phyloP scores from a whole-genome alignment of 2,329 filamentous ascomycete species.

The Monosporascus sp. region DNA sequence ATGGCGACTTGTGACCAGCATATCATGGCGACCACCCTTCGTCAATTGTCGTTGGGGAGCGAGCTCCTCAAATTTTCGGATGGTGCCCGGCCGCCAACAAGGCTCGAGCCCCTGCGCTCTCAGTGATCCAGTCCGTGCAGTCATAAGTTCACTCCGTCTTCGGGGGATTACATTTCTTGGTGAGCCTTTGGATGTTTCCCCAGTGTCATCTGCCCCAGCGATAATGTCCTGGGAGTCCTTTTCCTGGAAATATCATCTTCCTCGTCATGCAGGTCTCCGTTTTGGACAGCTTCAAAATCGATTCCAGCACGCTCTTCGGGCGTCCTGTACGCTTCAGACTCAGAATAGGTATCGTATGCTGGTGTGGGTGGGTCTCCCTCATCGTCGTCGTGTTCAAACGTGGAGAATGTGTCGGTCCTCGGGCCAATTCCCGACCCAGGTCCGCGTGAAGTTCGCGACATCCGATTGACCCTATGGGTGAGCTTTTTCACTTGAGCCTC shows the following conservation, averaged over 20 bases:
- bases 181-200: slow-evolving; percentile 26
- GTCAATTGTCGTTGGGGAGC: background rate
- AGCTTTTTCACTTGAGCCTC: slow-evolving; percentile 52
- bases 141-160: slow-evolving; percentile 24
- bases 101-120: background rate
- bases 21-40: no score
- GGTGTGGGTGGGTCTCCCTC: slow-evolving; percentile 25
- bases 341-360: slow-evolving; percentile 19
- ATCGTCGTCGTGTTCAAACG: slow-evolving; percentile 39
- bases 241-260: slow-evolving; percentile 34
- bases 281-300: slow-evolving; percentile 33
- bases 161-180: slow-evolving; percentile 1
- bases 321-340: slow-evolving; percentile 46
- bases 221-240: slow-evolving; percentile 59
- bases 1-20: background rate
- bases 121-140: slow-evolving; percentile 18
- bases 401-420: slow-evolving; percentile 29
- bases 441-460: slow-evolving; percentile 35
- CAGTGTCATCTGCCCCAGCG: slow-evolving; percentile 54
- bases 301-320: slow-evolving; percentile 40
- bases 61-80: slow-evolving; percentile 6
- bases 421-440: slow-evolving; percentile 29
- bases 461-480: slow-evolving; percentile 41
- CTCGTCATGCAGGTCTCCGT: slow-evolving; percentile 34
- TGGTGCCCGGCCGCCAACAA: background rate